Conservation (phyloP, 306 rosid species). For the Acacia crassicarpa region DNA sequence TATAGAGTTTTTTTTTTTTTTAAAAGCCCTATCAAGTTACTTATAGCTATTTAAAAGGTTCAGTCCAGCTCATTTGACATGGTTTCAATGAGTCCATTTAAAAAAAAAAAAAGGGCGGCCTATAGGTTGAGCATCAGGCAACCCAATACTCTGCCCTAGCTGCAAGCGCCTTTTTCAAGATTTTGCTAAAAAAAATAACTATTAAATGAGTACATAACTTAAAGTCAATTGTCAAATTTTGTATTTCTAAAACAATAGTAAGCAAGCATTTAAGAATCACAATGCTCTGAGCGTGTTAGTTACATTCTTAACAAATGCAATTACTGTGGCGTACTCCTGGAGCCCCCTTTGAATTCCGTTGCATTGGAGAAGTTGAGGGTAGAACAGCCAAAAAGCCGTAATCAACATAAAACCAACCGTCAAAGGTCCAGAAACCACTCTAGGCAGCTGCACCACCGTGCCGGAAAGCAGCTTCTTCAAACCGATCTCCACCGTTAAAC, state of each 20-base stretch:
- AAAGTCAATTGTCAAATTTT: no score
- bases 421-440: conserved; percentile 35
- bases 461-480: conserved; percentile 27
- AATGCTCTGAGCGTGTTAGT: neutral
- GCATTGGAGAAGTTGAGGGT: conserved; percentile 47
- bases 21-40: no score
- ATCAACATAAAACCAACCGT: conserved; percentile 46
- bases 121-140: rapidly evolving
- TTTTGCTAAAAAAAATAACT: no score
- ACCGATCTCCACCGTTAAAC: conserved; percentile 28
- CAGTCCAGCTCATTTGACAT: no score
- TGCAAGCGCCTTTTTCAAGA: no score
- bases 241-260: no score
- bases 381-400: conserved; percentile 50
- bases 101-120: no score
- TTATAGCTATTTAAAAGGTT: no score
- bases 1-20: no score
- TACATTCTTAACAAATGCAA: conserved; percentile 28
- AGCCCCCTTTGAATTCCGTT: conserved; percentile 42
- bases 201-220: no score
- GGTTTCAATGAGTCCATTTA: rapidly evolving
- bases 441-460: conserved; percentile 34
- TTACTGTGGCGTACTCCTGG: conserved; percentile 41
- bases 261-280: neutral
- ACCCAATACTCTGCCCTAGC: no score